Base-by-base conservation (phyloP, 1,284 basidiomycete species). In the Heterobasidion irregulare region DNA sequence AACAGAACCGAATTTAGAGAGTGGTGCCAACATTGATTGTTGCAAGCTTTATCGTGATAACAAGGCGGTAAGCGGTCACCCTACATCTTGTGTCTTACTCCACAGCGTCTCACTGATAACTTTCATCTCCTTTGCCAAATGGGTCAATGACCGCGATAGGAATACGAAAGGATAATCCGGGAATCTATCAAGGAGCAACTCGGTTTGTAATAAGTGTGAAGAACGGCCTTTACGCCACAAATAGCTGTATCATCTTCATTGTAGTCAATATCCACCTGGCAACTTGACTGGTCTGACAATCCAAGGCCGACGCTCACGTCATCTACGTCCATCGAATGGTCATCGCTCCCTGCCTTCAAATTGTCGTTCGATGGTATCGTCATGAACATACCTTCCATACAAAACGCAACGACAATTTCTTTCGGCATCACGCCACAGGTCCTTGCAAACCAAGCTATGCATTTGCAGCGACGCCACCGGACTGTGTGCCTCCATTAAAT, bases 21-120 rank as follows among this genome's bases (percentile, higher is more conserved):
- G 90, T 61, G 96, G 96, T 36, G 97, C 97, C 49, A 98, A 98
- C 73, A 92, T 99, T 58, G 96, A 99, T 72, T 94, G 92, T 67
- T 94, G 92, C 77, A 98, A 98, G 72, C 76, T 97, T 49, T 97
- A 95, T 68, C 82, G 94, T 56, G 94, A 97, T 61, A 86, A 97
- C 70, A 80, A 78, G 55, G 68, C 73, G 59, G 80, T 83, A 58
- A 61, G 73, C 61, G 4, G 26, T 26, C 26, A 26, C 26, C 33
- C 36, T 10, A 10, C 44, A 13, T 33, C 41, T 46, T 47, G 19
- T 15, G 16, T 34, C 38, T 54, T 16, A 50, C 38, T 44, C 53
- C 33, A 32, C 34, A 46, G 18, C n/a, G 13, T 16, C 3, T 19
- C 33, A 10, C 33, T 50, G 15, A 34, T 50, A 15, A 18, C 6